phyloP scores from a whole-genome alignment of 225 moss, liverwort and hornwort species.

The Antitrichia curtipendula region DNA sequence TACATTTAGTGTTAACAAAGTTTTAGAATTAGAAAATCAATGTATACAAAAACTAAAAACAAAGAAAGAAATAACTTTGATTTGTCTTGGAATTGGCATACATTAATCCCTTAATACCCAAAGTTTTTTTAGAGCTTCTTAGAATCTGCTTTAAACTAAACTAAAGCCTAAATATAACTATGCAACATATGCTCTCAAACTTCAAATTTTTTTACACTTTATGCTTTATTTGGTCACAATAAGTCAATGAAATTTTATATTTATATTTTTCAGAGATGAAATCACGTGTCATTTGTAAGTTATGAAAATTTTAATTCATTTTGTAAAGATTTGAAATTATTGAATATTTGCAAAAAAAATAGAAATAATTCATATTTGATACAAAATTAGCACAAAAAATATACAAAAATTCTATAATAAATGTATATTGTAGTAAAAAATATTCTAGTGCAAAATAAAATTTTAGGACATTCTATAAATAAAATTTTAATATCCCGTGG shows the following conservation, averaged over 20 bases:
- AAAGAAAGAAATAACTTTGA: rapidly evolving
- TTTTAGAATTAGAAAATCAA: no score
- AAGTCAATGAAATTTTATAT: background rate
- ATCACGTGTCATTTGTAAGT: background rate
- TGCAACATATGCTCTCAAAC: background rate
- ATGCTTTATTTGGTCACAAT: background rate
- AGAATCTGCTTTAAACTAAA: no score
- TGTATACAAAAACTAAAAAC: no score
- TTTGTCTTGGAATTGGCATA: no score
- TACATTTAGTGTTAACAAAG: no score
- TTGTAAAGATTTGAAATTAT: background rate
- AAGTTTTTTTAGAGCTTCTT: no score
- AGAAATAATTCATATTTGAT: no score
- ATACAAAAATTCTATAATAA: no score
- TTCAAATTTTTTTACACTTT: background rate
- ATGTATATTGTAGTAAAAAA: background rate
- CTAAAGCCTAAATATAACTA: no score
- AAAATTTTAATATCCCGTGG: background rate
- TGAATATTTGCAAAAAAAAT: background rate
- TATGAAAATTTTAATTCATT: background rate
- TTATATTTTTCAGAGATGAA: background rate
- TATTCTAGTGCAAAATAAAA: background rate
- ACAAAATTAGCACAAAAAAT: no score
- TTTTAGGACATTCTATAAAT: background rate
- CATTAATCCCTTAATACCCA: no score